Evolutionary conservation across 352 stramenopile genomes (phyloP), one percentile per base, ranked within the genome.

Genomic region (Phytophthora uliginosa): DNA sequence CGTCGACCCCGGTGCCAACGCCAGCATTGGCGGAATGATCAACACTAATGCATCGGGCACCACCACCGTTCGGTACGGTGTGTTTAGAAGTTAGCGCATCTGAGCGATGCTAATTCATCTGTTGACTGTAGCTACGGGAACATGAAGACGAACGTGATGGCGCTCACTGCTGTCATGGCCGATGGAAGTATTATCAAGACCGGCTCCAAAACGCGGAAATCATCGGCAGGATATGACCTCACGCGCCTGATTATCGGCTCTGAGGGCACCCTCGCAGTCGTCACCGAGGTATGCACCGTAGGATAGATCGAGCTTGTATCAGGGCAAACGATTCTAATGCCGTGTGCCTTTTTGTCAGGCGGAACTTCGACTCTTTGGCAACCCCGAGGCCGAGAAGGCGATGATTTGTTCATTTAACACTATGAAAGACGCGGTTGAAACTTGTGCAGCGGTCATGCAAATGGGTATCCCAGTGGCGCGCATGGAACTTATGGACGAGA

Each of bases 71-170:
- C 68, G 66, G 66, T 78, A 70, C 7, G 65, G 36, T 15, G 6
- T 55, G 22, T 15, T 10, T 66, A 31, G 45, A 3, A 48, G 33
- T 9, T n/a, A 22, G 40, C 8, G 3, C 40, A 48, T 12, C 40
- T 20, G 40, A 5, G 17, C 40, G 18, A 22, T 20, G 28, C 17
- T 34, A 63, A 22, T 9, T 26, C 58, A 59, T 36, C 3, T 51
- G 9, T 47, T 47, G 15, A 18, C 24, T 50, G 45, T 50, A 91
- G 89, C 7, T 98, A 98, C 66, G 97, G 97, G 36, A 99, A 98
- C 65, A 99, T 99, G 97, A 91, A 97, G 72, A 95, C 98, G 31
- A 99, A 99, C 66, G 94, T 99, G 24, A 81, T 99, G 65, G 83
- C 66, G 26, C 69, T 99, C 15, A 98, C 94, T 61, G 95, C 85